Evolutionary conservation across 495 filamentous ascomycete genomes (phyloP).

Genomic region (Annulohypoxylon bovei): DNA sequence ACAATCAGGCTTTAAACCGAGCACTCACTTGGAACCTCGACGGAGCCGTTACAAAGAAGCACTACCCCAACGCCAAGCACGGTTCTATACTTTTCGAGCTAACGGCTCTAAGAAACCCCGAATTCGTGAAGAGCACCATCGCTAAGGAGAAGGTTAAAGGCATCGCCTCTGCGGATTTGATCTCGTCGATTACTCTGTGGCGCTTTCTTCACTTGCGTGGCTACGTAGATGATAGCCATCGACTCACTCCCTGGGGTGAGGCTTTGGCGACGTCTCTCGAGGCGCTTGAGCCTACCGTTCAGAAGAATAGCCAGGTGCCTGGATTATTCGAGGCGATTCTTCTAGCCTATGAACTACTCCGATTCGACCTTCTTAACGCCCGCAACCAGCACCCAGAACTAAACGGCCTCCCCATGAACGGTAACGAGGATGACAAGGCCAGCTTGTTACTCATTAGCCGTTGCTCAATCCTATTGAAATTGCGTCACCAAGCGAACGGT

Average conservation of each 20-base stretch:
- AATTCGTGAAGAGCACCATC: slow-evolving; percentile 75
- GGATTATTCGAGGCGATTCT: slow-evolving; percentile 60
- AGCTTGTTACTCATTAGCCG: slow-evolving; percentile 84
- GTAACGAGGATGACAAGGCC: slow-evolving; percentile 65
- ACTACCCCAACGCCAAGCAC: slow-evolving; percentile 58
- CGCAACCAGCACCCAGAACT: slow-evolving; percentile 62
- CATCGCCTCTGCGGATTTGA: slow-evolving; percentile 71
- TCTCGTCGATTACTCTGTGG: slow-evolving; percentile 82
- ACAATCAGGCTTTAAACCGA: slow-evolving; percentile 66
- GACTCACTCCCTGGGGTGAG: slow-evolving; percentile 84
- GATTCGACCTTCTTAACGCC: slow-evolving; percentile 78
- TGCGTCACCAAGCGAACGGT: slow-evolving; percentile 84
- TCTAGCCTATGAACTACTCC: slow-evolving; percentile 81
- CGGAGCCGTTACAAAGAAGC: slow-evolving; percentile 58
- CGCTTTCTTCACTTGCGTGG: slow-evolving; percentile 88
- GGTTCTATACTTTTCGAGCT: slow-evolving; percentile 67
- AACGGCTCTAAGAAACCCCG: slow-evolving; percentile 66
- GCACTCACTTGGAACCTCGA: slow-evolving; percentile 81
- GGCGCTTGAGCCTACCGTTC: slow-evolving; percentile 67
- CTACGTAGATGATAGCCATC: slow-evolving; percentile 82
- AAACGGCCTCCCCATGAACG: slow-evolving; percentile 61
- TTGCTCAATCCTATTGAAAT: slow-evolving; percentile 80
- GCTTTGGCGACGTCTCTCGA: slow-evolving; percentile 76
- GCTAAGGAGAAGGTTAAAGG: slow-evolving; percentile 55
- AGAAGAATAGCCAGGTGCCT: slow-evolving; percentile 64